Evolutionary conservation across 192 early-diverging fungal genomes (phyloP), one percentile per base, ranked within the genome.

Genomic region (Pilaira anomala): DNA sequence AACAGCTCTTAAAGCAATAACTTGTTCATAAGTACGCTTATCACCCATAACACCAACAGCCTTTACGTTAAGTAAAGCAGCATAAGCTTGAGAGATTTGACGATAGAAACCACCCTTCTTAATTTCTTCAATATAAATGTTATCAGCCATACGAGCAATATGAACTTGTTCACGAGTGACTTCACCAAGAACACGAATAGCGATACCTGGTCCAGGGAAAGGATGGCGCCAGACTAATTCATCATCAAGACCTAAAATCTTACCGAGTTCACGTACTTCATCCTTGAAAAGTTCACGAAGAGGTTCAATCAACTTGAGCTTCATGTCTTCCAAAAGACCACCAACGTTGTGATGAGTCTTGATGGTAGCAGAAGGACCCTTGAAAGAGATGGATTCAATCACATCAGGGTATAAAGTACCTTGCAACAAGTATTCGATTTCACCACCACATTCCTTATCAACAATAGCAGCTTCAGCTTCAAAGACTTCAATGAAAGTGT

Each of bases 281-380:
- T 98, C 91, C 85, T 98, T 98, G 85, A 98, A 98, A 44, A 98
- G 85, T 79, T 98, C 95, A 59, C 97, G 90, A 44, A 98, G 85
- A 54, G 97, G 97, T 78, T 98, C 97, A 66, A 97, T 97, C 29
- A 98, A 82, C 84, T 97, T 97, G 57, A 97, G 76, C 56, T 95
- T 95, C 95, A 98, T 97, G 80, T 97, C 85, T 67, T 95, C 92
- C 57, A 93, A 82, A 24, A 97, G 83, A 53, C 97, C 97, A 64
- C 97, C 97, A 48, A 98, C 97, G 70, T 98, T 98, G 83, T 98
- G 97, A 77, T 98, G 97, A 40, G 97, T 95, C 83, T 98, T 98
- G 80, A 98, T 98, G 62, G 93, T 96, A 16, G 94, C 97, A 73
- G 87, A 90, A 29, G 97, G 97, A 13, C 97, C 97, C 91, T 98